Evolutionary conservation across 345 rosid genomes (phyloP).

Genomic region (Eucalyptus leucophloia): DNA sequence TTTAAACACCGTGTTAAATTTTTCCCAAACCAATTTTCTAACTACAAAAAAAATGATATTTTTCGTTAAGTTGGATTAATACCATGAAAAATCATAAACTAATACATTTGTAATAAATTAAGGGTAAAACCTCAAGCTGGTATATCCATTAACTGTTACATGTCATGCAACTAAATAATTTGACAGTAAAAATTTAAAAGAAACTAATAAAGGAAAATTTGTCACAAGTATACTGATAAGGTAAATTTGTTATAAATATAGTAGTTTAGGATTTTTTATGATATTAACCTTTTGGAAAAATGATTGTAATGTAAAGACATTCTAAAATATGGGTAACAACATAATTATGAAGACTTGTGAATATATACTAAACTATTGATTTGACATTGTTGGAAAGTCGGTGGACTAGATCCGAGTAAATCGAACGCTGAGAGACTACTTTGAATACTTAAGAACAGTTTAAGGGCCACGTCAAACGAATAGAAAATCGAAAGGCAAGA

Average conservation of each 20-base stretch:
- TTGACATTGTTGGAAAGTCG: neutral
- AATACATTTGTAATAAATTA: rapidly evolving
- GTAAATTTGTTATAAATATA: no score
- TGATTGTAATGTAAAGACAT: no score
- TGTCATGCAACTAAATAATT: rapidly evolving
- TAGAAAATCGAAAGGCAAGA: neutral
- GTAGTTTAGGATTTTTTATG: no score
- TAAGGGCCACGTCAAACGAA: neutral
- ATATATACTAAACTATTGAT: neutral
- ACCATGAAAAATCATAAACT: no score
- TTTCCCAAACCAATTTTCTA: rapidly evolving
- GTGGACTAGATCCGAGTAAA: neutral
- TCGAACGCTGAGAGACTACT: rapidly evolving
- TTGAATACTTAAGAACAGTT: neutral
- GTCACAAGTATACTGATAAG: no score
- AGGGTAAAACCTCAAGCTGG: rapidly evolving
- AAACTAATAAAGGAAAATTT: no score
- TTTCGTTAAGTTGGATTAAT: no score
- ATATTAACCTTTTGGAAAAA: no score
- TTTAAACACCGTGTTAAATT: no score
- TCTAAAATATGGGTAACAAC: no score
- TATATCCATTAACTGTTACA: no score
- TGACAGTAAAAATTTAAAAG: no score
- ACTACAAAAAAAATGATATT: rapidly evolving
- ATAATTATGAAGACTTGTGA: neutral